Base-by-base conservation (phyloP, 768 basidiomycete genomes). In the Coprinopsis strossmayeri region DNA sequence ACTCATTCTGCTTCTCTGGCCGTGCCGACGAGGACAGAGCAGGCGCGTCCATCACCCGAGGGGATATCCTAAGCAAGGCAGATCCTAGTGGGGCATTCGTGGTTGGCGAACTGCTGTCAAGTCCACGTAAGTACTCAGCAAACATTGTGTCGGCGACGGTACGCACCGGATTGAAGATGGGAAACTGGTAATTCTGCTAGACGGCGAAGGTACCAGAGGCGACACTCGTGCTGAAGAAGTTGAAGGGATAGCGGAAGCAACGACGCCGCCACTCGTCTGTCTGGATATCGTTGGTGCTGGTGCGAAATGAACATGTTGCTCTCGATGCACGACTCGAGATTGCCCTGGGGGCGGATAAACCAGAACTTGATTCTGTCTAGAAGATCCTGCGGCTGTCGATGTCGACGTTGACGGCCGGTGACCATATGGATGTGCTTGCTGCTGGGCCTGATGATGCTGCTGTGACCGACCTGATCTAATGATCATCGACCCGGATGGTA, bases 391-490 rank as follows among this genome's bases (percentile, higher is more conserved):
- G 45, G 50, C 15, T 46, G 34, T 24, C 38, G 40, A 23, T 35
- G 20, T 21, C 42, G 45, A 15, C 45, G 45, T 24, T 45, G 52
- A 56, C 12, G 63, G 57, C 21, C 63, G 55, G 23, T 52, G 52
- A 46, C n/a, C n/a, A n/a, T 65, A 65, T n/a, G 64, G 66, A 50
- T 64, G 61, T 17, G 53, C 28, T 30, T 49, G 48, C 12, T 54
- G 52, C 25, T 49, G 41, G 5, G 42, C 38, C 18, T 54, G 54
- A n/a, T 51, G 45, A 40, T 45, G 50, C 24, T 51, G 46, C 28
- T 44, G 27, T 25, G 49, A 35, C n/a, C 55, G 52, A 25, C 49
- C 55, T 28, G 57, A 49, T 20, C 56, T 51, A 18, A 52, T 46
- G 2, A 47, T 39, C 50, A 43, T 54, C 4, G 46, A 37, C 20